Evolutionary conservation across 352 stramenopile species (phyloP).

Genomic region (Blastocystis sp.): DNA sequence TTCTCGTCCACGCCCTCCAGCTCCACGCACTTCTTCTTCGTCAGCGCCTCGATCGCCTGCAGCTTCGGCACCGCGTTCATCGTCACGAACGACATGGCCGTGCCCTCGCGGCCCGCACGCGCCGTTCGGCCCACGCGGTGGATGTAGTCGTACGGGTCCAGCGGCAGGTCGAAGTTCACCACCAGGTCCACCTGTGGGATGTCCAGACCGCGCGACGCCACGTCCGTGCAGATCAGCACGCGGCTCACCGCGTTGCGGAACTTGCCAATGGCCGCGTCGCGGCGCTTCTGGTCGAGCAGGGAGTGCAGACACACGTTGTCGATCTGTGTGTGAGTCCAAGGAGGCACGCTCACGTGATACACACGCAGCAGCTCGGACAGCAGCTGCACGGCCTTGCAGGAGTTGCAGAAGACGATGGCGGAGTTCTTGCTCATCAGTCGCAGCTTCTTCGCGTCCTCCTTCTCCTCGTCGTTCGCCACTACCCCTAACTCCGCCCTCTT

Average conservation of each 20-base stretch:
- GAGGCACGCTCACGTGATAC: conserved; percentile 73
- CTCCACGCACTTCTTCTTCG: conserved; percentile 84
- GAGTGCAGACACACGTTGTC: conserved; percentile 91
- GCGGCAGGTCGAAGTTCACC: conserved; percentile 92
- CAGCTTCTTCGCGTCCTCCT: conserved; percentile 71
- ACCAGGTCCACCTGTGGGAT: conserved; percentile 92
- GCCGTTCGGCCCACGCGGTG: conserved; percentile 92
- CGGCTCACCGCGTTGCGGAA: conserved; percentile 88
- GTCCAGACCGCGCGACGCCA: conserved; percentile 90
- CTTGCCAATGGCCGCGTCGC: conserved; percentile 88
- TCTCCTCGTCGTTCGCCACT: conserved; percentile 75
- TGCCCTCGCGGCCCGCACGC: conserved; percentile 83
- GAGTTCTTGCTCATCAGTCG: conserved; percentile 72
- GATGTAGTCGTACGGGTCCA: conserved; percentile 91
- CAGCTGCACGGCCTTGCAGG: conserved; percentile 88
- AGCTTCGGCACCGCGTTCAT: conserved; percentile 83
- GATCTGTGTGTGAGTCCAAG: conserved; percentile 70
- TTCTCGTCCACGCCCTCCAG: conserved; percentile 85
- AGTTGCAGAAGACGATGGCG: conserved; percentile 93
- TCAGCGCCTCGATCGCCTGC: conserved; percentile 87
- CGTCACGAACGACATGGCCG: conserved; percentile 88
- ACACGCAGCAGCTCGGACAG: conserved; percentile 88
- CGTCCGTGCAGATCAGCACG: conserved; percentile 93
- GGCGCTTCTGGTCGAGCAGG: conserved; percentile 87
- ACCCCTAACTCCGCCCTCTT: neutral